Base-by-base conservation (phyloP, 2,329 filamentous ascomycete species). In the Fusarium heterosporum region DNA sequence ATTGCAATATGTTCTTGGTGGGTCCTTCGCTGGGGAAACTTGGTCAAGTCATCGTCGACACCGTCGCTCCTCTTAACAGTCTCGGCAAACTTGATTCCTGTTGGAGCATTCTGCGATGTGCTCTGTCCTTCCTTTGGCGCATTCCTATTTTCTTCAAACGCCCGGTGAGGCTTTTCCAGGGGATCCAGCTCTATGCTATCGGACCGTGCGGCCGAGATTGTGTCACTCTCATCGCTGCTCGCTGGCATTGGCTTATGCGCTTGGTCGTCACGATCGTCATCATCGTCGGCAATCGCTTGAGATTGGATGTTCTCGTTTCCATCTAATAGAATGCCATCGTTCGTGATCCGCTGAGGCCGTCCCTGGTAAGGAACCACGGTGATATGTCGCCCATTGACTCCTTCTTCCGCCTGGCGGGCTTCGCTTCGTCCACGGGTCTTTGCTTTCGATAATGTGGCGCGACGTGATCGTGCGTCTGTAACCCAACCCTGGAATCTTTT, bases 401-500 rank as follows among this genome's bases (percentile, higher is more conserved):
- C 90, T 57, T 78, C 81, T 71, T 91, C 89, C 17, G 83, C 76
- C n/a, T 80, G 78, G 11, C 79, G 79, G 6, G 80, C 64, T 46
- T 88, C 84, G 10, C 75, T 68, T 25, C 68, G 71, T 4, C 80
- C 74, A 59, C 83, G 79, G 75, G 90, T 79, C 80, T 87, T 79
- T 74, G 91, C 80, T 82, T 89, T 81, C 78, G 84, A 81, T n/a
- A 90, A 78, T 34, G 85, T 90, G 53, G 85, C 84, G 53, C 94
- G 87, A 52, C 89, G 82, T 41, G 81, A 83, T 54, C 88, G 87
- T 2, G 92, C 89, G 71, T 97, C 92, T 32, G 84, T 85, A 14
- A 91, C 93, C 67, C 97, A 87, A 72, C 92, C 85, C 75, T 97
- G 91, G 75, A 99, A 98, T 9, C 94, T 88, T 78, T 96, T 97